Percentiles rank a stretch among this genome's conserved stretches.
Evolutionary conservation across 2,329 filamentous ascomycete genomes (phyloP).

Genomic region (Biscogniauxia marginata): DNA sequence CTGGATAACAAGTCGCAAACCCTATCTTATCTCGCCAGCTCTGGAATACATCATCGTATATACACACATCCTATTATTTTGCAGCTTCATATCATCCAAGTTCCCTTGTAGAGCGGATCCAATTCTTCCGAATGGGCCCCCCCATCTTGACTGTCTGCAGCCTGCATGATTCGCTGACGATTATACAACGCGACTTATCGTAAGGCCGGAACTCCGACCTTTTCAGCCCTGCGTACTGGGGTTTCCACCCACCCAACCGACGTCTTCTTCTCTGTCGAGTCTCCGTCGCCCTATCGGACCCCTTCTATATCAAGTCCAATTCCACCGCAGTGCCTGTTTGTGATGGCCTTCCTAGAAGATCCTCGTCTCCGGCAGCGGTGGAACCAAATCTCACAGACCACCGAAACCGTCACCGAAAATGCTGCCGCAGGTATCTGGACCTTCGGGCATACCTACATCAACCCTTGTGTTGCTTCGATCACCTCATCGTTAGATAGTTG

Average conservation of each 20-base stretch:
- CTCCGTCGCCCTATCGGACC: constrained; percentile 5
- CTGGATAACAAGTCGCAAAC: not conserved
- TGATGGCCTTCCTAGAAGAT: constrained; percentile 68
- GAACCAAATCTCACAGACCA: constrained; percentile 87
- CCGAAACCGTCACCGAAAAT: constrained; percentile 85
- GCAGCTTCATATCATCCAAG: not conserved
- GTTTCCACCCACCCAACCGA: not conserved
- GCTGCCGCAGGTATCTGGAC: constrained; percentile 90
- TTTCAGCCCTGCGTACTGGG: not conserved
- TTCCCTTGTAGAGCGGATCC: not conserved
- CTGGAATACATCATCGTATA: not conserved
- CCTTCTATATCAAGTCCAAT: constrained; percentile 4
- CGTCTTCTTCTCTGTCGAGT: constrained; percentile 3
- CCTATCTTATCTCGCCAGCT: not conserved
- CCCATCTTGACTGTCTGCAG: constrained; percentile 10
- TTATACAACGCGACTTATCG: constrained; percentile 12
- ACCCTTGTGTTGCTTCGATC: constrained; percentile 72
- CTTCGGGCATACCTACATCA: constrained; percentile 82
- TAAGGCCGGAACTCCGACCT: constrained; percentile 15
- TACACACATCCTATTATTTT: not conserved
- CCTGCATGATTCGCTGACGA: constrained; percentile 14
- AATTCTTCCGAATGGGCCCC: constrained; percentile 3
- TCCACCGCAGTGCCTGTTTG: constrained; percentile 5
- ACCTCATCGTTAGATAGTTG: constrained; percentile 69
- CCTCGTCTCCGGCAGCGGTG: constrained; percentile 89